Evolutionary conservation across 768 basidiomycete genomes (phyloP).

Genomic region (Mycena maculata): DNA sequence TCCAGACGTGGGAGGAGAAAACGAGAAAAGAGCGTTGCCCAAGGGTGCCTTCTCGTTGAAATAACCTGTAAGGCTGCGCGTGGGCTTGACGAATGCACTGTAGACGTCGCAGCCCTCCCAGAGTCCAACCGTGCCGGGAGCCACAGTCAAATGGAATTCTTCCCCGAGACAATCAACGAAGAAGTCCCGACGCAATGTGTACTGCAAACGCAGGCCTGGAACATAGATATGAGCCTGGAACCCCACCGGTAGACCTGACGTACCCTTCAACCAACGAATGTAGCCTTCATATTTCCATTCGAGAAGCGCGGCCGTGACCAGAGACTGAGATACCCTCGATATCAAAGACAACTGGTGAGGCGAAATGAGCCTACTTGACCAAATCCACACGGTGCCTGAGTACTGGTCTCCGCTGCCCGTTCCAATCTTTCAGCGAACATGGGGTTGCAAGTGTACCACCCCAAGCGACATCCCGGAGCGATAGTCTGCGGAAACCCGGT

Average conservation of each 20-base stretch:
- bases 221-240: not conserved
- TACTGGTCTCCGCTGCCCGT: constrained; percentile 73
- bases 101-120: constrained; percentile 57
- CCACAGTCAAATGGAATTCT: constrained; percentile 67
- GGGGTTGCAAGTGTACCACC: constrained; percentile 84
- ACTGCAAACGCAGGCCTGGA: constrained; percentile 64
- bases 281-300: constrained; percentile 81
- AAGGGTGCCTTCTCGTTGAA: constrained; percentile 54
- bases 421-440: constrained; percentile 81
- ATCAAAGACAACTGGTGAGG: not conserved
- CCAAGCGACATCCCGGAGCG: constrained; percentile 80
- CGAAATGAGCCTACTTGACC: constrained; percentile 58
- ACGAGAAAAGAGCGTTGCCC: constrained; percentile 62
- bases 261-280: constrained; percentile 81
- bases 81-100: constrained; percentile 55
- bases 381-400: constrained; percentile 81
- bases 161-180: constrained; percentile 73
- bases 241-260: not conserved
- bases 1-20: constrained; percentile 82
- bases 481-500: constrained; percentile 57
- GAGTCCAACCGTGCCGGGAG: constrained; percentile 41
- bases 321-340: constrained; percentile 46
- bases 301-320: constrained; percentile 70
- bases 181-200: constrained; percentile 68
- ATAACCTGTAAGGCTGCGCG: constrained; percentile 26